Base-by-base conservation (phyloP, 257 asterid species). In the Perilla frutescens region DNA sequence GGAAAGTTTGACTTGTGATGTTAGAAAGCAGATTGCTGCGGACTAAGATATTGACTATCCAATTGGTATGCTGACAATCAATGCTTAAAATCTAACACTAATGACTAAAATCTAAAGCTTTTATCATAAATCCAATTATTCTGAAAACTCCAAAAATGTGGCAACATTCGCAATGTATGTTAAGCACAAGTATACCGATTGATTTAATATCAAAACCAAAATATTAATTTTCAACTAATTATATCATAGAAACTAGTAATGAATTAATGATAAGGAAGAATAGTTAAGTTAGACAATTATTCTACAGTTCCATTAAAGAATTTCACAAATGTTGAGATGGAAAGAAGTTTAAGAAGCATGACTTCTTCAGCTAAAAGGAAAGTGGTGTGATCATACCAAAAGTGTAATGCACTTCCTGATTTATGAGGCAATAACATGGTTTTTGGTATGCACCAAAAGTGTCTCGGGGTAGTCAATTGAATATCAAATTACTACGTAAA, bases 371-470 rank as follows among this genome's bases (percentile, higher is more conserved):
- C 44, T 62, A 14, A 47, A 51, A 56, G 62, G 14, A 4, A n/a
- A 37, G 32, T 54, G 20, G 15, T 31, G 64, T 39, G 15, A 51
- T 50, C 26, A 51, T 51, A 41, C 47, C 62, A 62, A 57, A 56
- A 57, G 29, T 29, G 66, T 10, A 32, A 34, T 56, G 66, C 34
- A 34, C 75, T 39, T 68, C 34, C 61, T 51, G 62, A n/a, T 32
- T 29, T 32, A 9, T 62, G 50, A 40, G 48, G 39, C 26, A 34
- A 14, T 3, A 39, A 9, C 15, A 43, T 13, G 56, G 47, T 58
- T 34, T 29, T 5, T 26, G 34, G 5, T 29, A 1, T 20, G 56
- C 41, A 64, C n/a, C 8, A 8, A 13, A 64, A 63, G 56, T 11
- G 29, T 44, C 54, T 64, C 55, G 7, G n/a, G 11, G 39, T 5